Conservation (phyloP, 2,329 filamentous ascomycete species). For the Knufia fluminis region DNA sequence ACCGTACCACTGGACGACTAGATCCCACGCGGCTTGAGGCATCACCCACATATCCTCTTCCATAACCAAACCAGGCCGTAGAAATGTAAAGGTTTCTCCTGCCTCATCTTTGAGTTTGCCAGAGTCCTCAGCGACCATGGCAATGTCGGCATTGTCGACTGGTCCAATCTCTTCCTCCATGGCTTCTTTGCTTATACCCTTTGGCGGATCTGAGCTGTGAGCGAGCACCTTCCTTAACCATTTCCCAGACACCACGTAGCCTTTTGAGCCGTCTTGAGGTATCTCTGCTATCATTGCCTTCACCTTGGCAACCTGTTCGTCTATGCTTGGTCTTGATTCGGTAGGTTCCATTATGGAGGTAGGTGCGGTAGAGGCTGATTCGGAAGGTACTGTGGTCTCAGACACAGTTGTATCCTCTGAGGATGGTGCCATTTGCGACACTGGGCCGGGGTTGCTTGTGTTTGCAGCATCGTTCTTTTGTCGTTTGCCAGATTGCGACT, state of each 20-base stretch:
- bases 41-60: constrained; percentile 69
- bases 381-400: constrained; percentile 30
- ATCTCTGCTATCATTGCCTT: constrained; percentile 49
- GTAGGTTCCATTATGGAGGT: constrained; percentile 23
- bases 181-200: constrained; percentile 50
- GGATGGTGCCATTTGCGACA: constrained; percentile 17
- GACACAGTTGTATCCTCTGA: constrained; percentile 27
- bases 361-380: constrained; percentile 31
- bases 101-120: constrained; percentile 36
- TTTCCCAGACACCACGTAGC: constrained; percentile 65
- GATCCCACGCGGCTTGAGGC: constrained; percentile 69
- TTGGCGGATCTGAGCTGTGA: constrained; percentile 50
- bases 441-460: constrained; percentile 33
- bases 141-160: constrained; percentile 78
- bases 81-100: constrained; percentile 55
- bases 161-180: constrained; percentile 61
- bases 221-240: constrained; percentile 71
- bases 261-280: constrained; percentile 45
- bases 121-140: constrained; percentile 46
- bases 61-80: constrained; percentile 57
- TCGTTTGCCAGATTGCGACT: constrained; percentile 15
- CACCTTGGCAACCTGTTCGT: constrained; percentile 68
- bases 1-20: constrained; percentile 76
- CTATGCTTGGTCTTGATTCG: constrained; percentile 40
- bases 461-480: constrained; percentile 9